Conservation (phyloP, 2,329 filamentous ascomycete species). For the Xylariaceae sp. region DNA sequence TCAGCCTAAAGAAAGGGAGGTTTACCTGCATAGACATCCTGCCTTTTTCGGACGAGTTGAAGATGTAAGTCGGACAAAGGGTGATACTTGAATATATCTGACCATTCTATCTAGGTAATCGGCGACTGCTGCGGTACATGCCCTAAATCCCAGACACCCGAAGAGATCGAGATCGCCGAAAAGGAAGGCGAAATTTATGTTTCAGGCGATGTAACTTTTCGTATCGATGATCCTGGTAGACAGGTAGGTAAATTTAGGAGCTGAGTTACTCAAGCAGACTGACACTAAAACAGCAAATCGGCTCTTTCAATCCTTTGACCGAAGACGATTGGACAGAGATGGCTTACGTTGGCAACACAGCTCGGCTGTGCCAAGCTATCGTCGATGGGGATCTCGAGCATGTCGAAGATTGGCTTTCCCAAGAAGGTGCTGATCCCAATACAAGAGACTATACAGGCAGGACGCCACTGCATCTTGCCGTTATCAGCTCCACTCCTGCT, state of each 20-base stretch:
- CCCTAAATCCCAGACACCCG: conserved; percentile 69
- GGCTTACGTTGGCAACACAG: conserved; percentile 85
- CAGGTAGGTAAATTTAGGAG: conserved; percentile 50
- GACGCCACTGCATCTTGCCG: conserved; percentile 79
- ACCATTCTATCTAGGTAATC: conserved; percentile 54
- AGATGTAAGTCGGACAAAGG: conserved; percentile 49
- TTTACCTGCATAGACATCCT: conserved; percentile 82
- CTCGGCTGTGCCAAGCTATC: conserved; percentile 79
- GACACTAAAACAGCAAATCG: conserved; percentile 51
- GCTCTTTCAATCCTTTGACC: conserved; percentile 79
- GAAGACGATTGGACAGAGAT: conserved; percentile 89
- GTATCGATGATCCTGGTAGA: conserved; percentile 81
- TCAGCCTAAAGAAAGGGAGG: conserved; percentile 72
- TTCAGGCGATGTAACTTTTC: conserved; percentile 73
- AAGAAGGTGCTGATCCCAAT: conserved; percentile 74
- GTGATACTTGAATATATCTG: background rate
- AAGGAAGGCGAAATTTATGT: conserved; percentile 79
- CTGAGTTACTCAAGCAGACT: conserved; percentile 6
- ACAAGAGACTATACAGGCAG: conserved; percentile 78
- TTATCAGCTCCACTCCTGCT: conserved; percentile 69
- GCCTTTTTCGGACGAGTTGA: conserved; percentile 80
- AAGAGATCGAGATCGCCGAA: conserved; percentile 73
- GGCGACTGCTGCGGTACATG: conserved; percentile 84
- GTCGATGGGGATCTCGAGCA: conserved; percentile 73
- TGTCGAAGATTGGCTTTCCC: conserved; percentile 71